Percentiles rank a stretch among this genome's conserved stretches.
Evolutionary conservation across 805 yeast genomes (phyloP).

Genomic region (Nakazawaea populi): DNA sequence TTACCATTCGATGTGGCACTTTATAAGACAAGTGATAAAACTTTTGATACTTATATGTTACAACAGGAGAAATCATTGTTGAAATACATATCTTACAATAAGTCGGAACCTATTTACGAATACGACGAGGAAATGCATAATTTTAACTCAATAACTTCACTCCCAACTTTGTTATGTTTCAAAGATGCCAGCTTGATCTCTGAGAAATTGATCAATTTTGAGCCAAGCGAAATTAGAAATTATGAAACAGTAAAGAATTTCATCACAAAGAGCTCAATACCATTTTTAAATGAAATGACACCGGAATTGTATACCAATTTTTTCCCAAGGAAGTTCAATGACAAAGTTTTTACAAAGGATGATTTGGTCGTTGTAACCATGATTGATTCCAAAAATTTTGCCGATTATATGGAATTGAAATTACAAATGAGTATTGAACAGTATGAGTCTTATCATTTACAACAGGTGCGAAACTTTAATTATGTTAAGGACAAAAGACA

Average conservation of each 20-base stretch:
- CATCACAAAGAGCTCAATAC: constrained; percentile 41
- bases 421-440: constrained; percentile 19
- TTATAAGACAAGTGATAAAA: constrained; percentile 43
- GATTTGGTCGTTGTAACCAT: constrained; percentile 45
- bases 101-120: constrained; percentile 22
- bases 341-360: constrained; percentile 21
- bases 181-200: constrained; percentile 52
- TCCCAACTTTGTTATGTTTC: constrained; percentile 58
- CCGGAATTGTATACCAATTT: constrained; percentile 27
- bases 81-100: constrained; percentile 38
- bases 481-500: constrained; percentile 29
- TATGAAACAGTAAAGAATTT: constrained; percentile 41
- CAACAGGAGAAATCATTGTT: constrained; percentile 35
- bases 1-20: constrained; percentile 50
- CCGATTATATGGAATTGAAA: constrained; percentile 17
- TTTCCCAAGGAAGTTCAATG: constrained; percentile 25
- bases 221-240: constrained; percentile 58
- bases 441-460: constrained; percentile 41
- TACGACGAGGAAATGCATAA: constrained; percentile 41
- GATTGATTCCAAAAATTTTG: constrained; percentile 34
- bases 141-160: constrained; percentile 48
- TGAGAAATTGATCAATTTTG: constrained; percentile 51
- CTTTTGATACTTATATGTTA: constrained; percentile 31
- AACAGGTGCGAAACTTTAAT: constrained; percentile 34
- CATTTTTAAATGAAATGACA: constrained; percentile 48